These are phyloP conservation scores for Mucor piriformis DNA, from an alignment of 371 early-diverging fungal species.

Conservation along the genomic window DNA sequence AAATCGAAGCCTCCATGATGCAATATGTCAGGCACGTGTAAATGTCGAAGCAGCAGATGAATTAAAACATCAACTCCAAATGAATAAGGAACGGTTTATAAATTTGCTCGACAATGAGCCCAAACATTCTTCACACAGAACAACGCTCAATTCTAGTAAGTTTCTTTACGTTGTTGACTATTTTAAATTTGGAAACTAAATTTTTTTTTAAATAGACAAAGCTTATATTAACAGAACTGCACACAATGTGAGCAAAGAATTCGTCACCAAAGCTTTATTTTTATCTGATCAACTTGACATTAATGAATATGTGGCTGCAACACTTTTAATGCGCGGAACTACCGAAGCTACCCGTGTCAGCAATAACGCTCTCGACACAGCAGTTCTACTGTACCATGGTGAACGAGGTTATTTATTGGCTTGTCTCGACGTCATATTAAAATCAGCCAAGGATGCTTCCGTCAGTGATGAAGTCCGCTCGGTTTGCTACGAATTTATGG, in stretches of 20 bases:
- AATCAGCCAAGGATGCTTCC: slow-evolving; percentile 49
- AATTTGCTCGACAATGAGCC: slow-evolving; percentile 51
- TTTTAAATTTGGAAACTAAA: background rate
- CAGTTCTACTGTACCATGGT: slow-evolving; percentile 70
- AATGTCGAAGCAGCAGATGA: slow-evolving; percentile 19
- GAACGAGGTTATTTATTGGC: slow-evolving; percentile 70
- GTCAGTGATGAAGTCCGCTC: slow-evolving; percentile 55
- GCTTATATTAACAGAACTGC: slow-evolving; percentile 56
- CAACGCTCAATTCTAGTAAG: slow-evolving; percentile 55
- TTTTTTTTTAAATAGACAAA: slow-evolving; percentile 24
- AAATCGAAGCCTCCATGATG: slow-evolving; percentile 29
- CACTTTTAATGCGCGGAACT: slow-evolving; percentile 69
- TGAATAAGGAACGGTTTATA: slow-evolving; percentile 40
- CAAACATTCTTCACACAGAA: slow-evolving; percentile 51
- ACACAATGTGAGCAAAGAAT: slow-evolving; percentile 70
- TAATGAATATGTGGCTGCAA: slow-evolving; percentile 78
- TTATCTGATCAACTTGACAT: slow-evolving; percentile 82
- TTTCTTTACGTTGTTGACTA: background rate
- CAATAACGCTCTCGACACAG: slow-evolving; percentile 64
- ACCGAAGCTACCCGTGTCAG: slow-evolving; percentile 53
- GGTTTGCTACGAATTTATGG: slow-evolving; percentile 34
- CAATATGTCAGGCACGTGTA: slow-evolving; percentile 37
- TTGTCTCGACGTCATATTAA: slow-evolving; percentile 65
- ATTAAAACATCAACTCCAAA: slow-evolving; percentile 31
- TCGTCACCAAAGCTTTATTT: slow-evolving; percentile 64